phyloP scores from a whole-genome alignment of 345 rosid genomes.

The Isatis tinctoria region DNA sequence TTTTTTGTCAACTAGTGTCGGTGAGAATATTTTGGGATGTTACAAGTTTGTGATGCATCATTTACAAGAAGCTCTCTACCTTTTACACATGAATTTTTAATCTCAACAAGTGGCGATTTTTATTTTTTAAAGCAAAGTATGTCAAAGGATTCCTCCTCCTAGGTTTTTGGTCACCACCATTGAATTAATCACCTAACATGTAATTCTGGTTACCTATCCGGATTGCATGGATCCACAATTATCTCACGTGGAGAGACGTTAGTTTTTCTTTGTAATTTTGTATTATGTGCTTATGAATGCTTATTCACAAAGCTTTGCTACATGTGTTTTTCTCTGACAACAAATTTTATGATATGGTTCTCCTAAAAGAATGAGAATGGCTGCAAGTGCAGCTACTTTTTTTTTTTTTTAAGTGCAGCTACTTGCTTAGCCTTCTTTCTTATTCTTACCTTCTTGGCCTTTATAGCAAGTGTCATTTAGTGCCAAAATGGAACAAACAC shows the following conservation, averaged over 20 bases:
- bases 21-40: background rate
- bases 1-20: background rate
- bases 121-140: too few relatives aligned
- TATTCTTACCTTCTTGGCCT: background rate
- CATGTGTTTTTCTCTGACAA: background rate
- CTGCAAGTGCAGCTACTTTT: conserved; percentile 7
- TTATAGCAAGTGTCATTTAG: background rate
- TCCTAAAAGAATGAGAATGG: conserved; percentile 15
- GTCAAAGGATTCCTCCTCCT: too few relatives aligned
- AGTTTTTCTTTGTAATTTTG: too few relatives aligned
- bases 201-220: too few relatives aligned
- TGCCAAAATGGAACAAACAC: conserved; percentile 1
- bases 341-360: too few relatives aligned
- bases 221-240: too few relatives aligned
- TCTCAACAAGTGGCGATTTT: background rate
- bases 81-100: background rate
- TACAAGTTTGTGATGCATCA: background rate
- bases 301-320: background rate
- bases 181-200: too few relatives aligned
- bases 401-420: conserved; percentile 17
- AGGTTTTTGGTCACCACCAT: too few relatives aligned
- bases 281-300: background rate
- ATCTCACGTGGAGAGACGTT: background rate
- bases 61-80: background rate
- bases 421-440: conserved; percentile 15